Percentiles rank a stretch among this genome's conserved stretches.
These are phyloP conservation scores for Hirsutella rhossiliensis DNA, from an alignment of 2,329 filamentous ascomycete species.

Conservation along the genomic window DNA sequence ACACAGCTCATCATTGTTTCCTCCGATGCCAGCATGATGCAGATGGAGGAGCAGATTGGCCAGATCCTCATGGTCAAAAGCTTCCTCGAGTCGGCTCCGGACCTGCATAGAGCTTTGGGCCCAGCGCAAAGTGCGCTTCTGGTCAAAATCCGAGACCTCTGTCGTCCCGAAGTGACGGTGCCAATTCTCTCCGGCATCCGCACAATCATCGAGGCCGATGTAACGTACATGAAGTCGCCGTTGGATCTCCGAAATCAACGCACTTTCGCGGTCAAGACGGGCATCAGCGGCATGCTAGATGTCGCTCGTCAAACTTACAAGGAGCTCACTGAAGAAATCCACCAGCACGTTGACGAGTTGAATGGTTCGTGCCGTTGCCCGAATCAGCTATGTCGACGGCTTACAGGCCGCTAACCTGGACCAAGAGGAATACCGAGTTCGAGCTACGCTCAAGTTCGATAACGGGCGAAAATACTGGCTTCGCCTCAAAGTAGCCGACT, in stretches of 20 bases:
- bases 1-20: constrained; percentile 64
- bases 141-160: constrained; percentile 56
- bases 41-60: constrained; percentile 73
- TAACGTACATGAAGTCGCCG: constrained; percentile 63
- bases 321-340: constrained; percentile 69
- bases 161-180: constrained; percentile 47
- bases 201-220: constrained; percentile 66
- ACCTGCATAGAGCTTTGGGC: constrained; percentile 55
- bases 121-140: constrained; percentile 54
- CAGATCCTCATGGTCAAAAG: constrained; percentile 78
- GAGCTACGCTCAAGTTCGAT: constrained; percentile 63
- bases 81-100: constrained; percentile 57
- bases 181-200: constrained; percentile 54
- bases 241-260: constrained; percentile 83
- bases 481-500: constrained; percentile 47
- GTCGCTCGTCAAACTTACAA: constrained; percentile 84
- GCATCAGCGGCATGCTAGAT: constrained; percentile 76
- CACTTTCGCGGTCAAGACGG: constrained; percentile 79
- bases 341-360: constrained; percentile 56
- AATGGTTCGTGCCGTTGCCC: constrained; percentile 34
- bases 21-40: constrained; percentile 49
- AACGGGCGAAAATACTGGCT: constrained; percentile 70
- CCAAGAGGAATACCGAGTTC: constrained; percentile 43
- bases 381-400: background rate
- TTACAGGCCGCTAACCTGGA: too few species aligned